Conservation (phyloP, 768 basidiomycete genomes). For the Leucocoprinus leucothites region DNA sequence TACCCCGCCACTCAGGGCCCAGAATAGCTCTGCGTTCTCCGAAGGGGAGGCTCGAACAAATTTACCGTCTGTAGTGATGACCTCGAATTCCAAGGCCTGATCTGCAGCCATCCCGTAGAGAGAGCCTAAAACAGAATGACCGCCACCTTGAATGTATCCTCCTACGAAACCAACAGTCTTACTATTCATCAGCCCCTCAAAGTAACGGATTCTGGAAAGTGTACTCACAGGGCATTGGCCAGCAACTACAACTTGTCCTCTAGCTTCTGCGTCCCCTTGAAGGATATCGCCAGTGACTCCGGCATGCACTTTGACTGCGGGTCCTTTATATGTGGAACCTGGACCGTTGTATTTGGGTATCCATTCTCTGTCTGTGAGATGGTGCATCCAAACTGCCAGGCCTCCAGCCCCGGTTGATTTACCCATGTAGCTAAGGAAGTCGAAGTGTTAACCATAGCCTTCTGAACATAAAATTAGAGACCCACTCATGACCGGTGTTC, state of each 20-base stretch:
- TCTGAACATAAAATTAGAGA: not conserved
- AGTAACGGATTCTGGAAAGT: not conserved
- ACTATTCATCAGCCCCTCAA: not conserved
- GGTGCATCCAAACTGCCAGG: constrained; percentile 20
- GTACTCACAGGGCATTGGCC: constrained; percentile 18
- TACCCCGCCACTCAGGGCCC: constrained; percentile 41
- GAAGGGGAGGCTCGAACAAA: constrained; percentile 32
- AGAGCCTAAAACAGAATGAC: constrained; percentile 23
- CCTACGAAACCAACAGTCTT: constrained; percentile 35
- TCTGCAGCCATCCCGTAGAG: constrained; percentile 25
- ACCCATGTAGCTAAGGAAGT: constrained; percentile 18
- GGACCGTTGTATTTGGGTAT: constrained; percentile 16
- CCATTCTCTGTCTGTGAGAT: constrained; percentile 16
- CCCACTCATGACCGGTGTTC: constrained; percentile 22
- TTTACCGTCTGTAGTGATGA: constrained; percentile 40
- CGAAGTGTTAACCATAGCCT: not conserved
- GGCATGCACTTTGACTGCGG: constrained; percentile 19
- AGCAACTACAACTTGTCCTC: constrained; percentile 14
- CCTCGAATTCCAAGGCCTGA: constrained; percentile 30
- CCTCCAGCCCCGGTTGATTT: constrained; percentile 20
- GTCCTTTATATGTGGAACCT: constrained; percentile 12
- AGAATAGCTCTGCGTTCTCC: constrained; percentile 42
- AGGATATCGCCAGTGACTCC: constrained; percentile 17
- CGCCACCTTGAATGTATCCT: constrained; percentile 38
- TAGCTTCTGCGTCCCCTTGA: constrained; percentile 13